Base-by-base conservation (phyloP, 2,329 filamentous ascomycete genomes). In the Colletotrichum liriopes region DNA sequence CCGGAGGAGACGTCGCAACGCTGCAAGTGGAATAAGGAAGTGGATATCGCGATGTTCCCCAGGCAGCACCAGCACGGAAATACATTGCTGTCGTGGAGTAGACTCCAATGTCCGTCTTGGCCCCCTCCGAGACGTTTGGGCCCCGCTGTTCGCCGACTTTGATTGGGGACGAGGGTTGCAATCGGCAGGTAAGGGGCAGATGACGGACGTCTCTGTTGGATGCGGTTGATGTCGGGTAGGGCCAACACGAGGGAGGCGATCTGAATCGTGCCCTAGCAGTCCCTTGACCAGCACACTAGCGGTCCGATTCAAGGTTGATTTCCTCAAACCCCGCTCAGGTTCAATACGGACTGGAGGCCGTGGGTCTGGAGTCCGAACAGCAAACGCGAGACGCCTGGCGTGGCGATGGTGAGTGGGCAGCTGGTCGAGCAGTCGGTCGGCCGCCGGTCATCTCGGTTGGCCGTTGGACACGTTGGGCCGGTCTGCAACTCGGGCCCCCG, bases 391-490 rank as follows among this genome's bases (percentile, higher is more conserved):
- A 37, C 29, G 52, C 32, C 32, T 55, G 11, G 20, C 11, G 18
- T 16, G 32, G 32, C 52, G 18, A 23, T 55, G 32, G 8, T 8
- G 20, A 35, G 11, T 5, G 20, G 32, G 32, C 9, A 55, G 35
- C 16, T 55, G 35, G 32, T n/a, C 3, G 11, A 37, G 11, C 4
- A 35, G 35, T 14, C 32, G 32, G 52, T 37, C n/a, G 32, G 52
- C 32, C 5, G 32, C 20, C 20, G 32, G 32, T 9, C 20, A 16
- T 29, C 49, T 52, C 49, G 32, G 32, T 55, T 55, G 52, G 52
- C 32, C 52, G 45, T 49, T 49, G 45, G 45, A 9, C 43, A 20
- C 43, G 52, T 55, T 55, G 52, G 52, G n/a, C 32, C 52, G 52
- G 32, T 20, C 32, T 55, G 32, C 32, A 37, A 16, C 32, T 23